These are phyloP conservation scores for Aulographum hederae DNA, from an alignment of 2,329 filamentous ascomycete species.

Conservation along the genomic window DNA sequence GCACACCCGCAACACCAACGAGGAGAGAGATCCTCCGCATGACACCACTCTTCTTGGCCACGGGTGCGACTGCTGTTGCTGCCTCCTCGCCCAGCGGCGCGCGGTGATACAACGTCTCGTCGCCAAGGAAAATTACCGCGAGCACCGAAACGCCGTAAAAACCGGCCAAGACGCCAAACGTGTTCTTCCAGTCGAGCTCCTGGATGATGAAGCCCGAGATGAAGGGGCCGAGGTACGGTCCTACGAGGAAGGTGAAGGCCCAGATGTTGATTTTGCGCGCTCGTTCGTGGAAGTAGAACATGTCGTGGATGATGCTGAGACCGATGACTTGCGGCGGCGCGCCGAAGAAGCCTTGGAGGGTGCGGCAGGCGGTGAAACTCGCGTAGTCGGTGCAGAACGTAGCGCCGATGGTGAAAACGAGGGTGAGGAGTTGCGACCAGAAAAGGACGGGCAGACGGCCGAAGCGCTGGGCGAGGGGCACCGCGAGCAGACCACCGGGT, in stretches of 20 bases:
- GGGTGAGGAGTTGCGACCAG: slow-evolving; percentile 10
- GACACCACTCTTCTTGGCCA: not conserved
- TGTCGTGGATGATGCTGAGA: slow-evolving; percentile 15
- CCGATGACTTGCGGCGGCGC: slow-evolving; percentile 12
- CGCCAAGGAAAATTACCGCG: slow-evolving; percentile 12
- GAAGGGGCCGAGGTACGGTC: slow-evolving; percentile 15
- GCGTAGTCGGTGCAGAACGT: slow-evolving; percentile 8
- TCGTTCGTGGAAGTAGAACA: slow-evolving; percentile 20
- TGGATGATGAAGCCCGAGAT: slow-evolving; percentile 10
- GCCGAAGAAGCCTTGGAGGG: slow-evolving; percentile 11
- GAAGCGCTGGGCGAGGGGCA: slow-evolving; percentile 9
- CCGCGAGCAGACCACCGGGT: slow-evolving; percentile 10
- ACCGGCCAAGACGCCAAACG: slow-evolving; percentile 7
- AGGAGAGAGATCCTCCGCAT: slow-evolving; percentile 3
- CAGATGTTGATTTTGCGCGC: slow-evolving; percentile 17
- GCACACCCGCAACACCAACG: slow-evolving; percentile 5
- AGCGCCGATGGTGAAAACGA: slow-evolving; percentile 8
- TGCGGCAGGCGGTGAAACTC: slow-evolving; percentile 11
- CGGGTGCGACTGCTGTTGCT: no score
- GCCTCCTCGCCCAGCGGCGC: slow-evolving; percentile 1
- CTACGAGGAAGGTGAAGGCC: slow-evolving; percentile 8
- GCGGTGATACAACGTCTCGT: slow-evolving; percentile 18
- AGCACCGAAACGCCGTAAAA: slow-evolving; percentile 8
- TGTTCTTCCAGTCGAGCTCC: slow-evolving; percentile 10
- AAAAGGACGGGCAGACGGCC: slow-evolving; percentile 13